phyloP scores from a whole-genome alignment of 2,329 filamentous ascomycete genomes.

The Lachnellula subtilissima region DNA sequence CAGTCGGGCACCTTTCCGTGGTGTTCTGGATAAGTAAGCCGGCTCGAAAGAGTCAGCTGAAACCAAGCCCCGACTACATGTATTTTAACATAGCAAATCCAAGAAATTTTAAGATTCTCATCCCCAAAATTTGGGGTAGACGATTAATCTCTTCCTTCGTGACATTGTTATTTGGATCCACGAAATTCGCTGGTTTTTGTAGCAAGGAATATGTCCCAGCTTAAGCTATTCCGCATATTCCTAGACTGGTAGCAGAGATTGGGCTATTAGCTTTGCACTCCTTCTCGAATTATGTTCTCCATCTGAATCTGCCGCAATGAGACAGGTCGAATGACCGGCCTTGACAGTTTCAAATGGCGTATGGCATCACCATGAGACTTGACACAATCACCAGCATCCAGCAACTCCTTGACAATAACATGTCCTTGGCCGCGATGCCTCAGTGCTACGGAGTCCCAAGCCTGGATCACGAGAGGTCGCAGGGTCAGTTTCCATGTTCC shows the following conservation, averaged over 20 bases:
- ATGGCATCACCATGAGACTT: constrained; percentile 25
- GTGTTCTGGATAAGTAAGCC: too few relatives aligned
- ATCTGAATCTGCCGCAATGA: constrained; percentile 21
- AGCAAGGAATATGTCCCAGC: too few relatives aligned
- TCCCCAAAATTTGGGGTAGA: too few relatives aligned
- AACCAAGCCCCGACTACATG: too few relatives aligned
- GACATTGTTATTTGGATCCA: too few relatives aligned
- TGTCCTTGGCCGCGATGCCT: constrained; percentile 14
- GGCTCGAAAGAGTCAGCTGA: too few relatives aligned
- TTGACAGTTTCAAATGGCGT: constrained; percentile 12
- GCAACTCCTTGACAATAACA: constrained; percentile 17
- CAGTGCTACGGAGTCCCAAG: constrained; percentile 22
- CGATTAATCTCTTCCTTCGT: too few relatives aligned
- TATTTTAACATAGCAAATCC: too few relatives aligned
- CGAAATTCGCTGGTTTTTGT: too few relatives aligned
- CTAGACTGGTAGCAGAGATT: constrained; percentile 13
- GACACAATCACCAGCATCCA: constrained; percentile 14
- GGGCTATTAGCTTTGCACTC: constrained; percentile 12
- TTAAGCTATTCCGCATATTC: constrained; percentile 9
- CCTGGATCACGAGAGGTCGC: constrained; percentile 16
- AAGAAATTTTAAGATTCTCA: too few relatives aligned
- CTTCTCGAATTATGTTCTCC: constrained; percentile 12
- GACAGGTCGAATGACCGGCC: constrained; percentile 17
- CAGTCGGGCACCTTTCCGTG: too few relatives aligned
- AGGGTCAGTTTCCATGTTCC: constrained; percentile 26